These are phyloP conservation scores for Tetradesmus obliquus DNA, from an alignment of 139 green algal genomes.

Conservation along the genomic window DNA sequence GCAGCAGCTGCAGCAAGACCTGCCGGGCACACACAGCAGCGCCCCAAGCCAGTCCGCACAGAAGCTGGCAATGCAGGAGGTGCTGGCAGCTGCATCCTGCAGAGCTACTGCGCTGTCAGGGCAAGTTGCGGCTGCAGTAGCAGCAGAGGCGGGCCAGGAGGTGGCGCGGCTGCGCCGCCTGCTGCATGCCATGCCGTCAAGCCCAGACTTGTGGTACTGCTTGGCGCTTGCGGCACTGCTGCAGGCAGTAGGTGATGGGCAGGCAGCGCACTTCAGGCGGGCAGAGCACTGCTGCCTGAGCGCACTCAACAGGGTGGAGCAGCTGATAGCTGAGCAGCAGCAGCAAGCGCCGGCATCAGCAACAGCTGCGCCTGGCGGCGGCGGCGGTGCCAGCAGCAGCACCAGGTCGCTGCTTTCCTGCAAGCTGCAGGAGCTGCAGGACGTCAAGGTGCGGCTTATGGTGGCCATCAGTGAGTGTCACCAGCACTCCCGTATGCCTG, in stretches of 20 bases:
- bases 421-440: constrained; percentile 6
- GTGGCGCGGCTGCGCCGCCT: constrained; percentile 21
- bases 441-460: constrained; percentile 51
- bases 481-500: constrained; percentile 45
- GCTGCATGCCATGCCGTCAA: constrained; percentile 14
- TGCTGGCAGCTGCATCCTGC: constrained; percentile 1
- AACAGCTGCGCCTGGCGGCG: neutral
- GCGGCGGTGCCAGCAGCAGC: neutral
- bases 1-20: constrained; percentile 15
- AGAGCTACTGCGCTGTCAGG: neutral
- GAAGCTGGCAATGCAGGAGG: neutral
- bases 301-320: neutral
- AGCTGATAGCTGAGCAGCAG: neutral
- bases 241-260: constrained; percentile 20
- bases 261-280: constrained; percentile 33
- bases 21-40: neutral
- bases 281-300: constrained; percentile 42
- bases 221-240: constrained; percentile 45
- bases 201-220: constrained; percentile 40
- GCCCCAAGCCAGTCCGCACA: neutral
- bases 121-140: constrained; percentile 18
- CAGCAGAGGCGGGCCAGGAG: constrained; percentile 31
- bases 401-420: neutral
- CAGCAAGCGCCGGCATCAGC: neutral
- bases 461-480: constrained; percentile 52